Conservation (phyloP, 1,284 basidiomycete species). For the Leccinum solheimii region DNA sequence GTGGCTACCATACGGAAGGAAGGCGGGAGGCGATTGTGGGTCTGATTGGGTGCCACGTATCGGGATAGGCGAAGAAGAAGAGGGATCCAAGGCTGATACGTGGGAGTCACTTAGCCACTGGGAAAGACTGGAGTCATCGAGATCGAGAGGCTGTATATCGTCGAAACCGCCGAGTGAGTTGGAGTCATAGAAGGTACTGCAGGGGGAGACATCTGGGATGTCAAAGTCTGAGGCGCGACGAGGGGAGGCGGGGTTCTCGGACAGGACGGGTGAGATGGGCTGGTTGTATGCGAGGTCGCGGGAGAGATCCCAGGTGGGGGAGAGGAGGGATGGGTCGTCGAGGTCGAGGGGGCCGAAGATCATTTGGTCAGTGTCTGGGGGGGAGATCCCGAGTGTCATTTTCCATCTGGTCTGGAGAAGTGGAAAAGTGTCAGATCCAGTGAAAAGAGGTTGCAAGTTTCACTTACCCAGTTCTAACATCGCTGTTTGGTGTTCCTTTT, state of each 20-base stretch:
- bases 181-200: conserved; percentile 34
- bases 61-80: conserved; percentile 62
- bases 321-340: conserved; percentile 48
- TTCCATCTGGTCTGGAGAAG: too few relatives aligned
- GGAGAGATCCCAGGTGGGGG: conserved; percentile 48
- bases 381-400: conserved; percentile 48
- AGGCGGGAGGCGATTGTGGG: conserved; percentile 42
- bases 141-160: conserved; percentile 35
- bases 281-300: conserved; percentile 39
- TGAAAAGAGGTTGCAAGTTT: too few relatives aligned
- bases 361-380: conserved; percentile 49
- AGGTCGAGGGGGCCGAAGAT: conserved; percentile 65
- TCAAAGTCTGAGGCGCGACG: conserved; percentile 36
- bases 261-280: conserved; percentile 36
- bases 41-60: conserved; percentile 49
- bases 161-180: conserved; percentile 31
- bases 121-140: conserved; percentile 48
- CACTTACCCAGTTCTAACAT: too few relatives aligned
- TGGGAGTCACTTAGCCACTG: conserved; percentile 64
- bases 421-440: too few relatives aligned
- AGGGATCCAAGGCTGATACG: conserved; percentile 38
- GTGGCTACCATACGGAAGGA: conserved; percentile 43
- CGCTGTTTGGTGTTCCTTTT: too few relatives aligned
- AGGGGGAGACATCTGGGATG: conserved; percentile 36
- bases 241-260: conserved; percentile 33